phyloP scores from a whole-genome alignment of 345 rosid species.

The Populus nigra region DNA sequence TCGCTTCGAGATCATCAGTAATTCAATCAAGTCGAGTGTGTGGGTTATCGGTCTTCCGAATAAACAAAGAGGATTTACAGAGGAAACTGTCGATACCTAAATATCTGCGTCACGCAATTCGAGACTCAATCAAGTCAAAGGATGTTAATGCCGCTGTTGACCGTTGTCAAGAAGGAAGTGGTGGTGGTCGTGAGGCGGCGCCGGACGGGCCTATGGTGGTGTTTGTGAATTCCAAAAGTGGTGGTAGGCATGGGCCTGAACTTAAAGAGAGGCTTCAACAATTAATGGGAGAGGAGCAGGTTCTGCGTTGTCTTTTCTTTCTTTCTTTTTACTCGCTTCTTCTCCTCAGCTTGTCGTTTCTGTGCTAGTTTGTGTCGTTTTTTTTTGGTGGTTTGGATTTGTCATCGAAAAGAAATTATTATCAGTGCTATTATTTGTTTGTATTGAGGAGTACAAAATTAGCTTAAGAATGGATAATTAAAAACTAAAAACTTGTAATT shows the following conservation, averaged over 20 bases:
- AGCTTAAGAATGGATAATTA: background rate
- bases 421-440: no score
- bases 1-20: slow-evolving; percentile 54
- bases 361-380: background rate
- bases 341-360: background rate
- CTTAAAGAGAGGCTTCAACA: slow-evolving; percentile 68
- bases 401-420: background rate
- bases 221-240: slow-evolving; percentile 77
- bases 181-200: slow-evolving; percentile 4
- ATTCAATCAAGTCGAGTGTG: slow-evolving; percentile 61
- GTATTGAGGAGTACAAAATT: background rate
- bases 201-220: slow-evolving; percentile 81
- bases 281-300: slow-evolving; percentile 81
- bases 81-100: slow-evolving; percentile 55
- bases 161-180: background rate
- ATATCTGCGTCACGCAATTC: slow-evolving; percentile 67
- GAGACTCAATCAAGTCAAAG: slow-evolving; percentile 51
- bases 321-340: background rate
- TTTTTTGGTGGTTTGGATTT: background rate
- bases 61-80: slow-evolving; percentile 67
- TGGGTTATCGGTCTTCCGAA: slow-evolving; percentile 58
- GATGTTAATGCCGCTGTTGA: slow-evolving; percentile 36
- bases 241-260: slow-evolving; percentile 76
- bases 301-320: background rate
- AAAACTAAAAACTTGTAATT: background rate